Base-by-base conservation (phyloP, 352 stramenopile genomes). In the Pythium phragmitis region DNA sequence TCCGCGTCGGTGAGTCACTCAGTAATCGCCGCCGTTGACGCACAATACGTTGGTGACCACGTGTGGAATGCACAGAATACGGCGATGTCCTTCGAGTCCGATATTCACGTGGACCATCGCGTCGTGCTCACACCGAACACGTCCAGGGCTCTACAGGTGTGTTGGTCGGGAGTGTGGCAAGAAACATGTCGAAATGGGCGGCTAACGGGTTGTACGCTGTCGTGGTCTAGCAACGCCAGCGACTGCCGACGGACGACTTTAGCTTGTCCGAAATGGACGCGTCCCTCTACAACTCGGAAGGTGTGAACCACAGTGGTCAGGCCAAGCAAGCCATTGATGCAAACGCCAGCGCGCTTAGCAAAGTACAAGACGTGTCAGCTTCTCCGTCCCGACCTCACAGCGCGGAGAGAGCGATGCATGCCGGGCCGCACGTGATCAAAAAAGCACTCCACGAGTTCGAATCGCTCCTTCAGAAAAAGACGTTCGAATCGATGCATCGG, bases 111-210 rank as follows among this genome's bases (percentile, higher is more conserved):
- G 61, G 84, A 92, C 60, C 75, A 63, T 4, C 70, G 74, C 11
- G 65, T 82, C 3, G 72, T 73, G 21, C 87, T 82, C 57, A 92
- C 81, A 5, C 84, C 84, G 0, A 92, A 89, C 57, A 87, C 81
- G 39, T 61, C 89, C 42, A 91, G 86, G 57, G 71, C 88, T 63
- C 59, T 92, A 3, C 81, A 91, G 78, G 83, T 57, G 7, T 12
- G 50, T 57, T 13, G 19, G n/a, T 23, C 5, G 7, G 8, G 26
- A 43, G 8, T 17, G 4, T 33, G 17, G 33, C 17, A 14, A 13
- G 17, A 13, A 13, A 6, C 5, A 7, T 19, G 7, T 30, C 17
- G 5, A 19, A 21, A 19, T 7, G 8, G 1, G 39, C 33, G 45
- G 3, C 2, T 7, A 17, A 19, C 17, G 16, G 33, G n/a, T 16